Percentiles rank a stretch among this genome's conserved stretches.
Evolutionary conservation across 495 filamentous ascomycete species (phyloP).

Genomic region (Melanomma pulvis-pyrius): DNA sequence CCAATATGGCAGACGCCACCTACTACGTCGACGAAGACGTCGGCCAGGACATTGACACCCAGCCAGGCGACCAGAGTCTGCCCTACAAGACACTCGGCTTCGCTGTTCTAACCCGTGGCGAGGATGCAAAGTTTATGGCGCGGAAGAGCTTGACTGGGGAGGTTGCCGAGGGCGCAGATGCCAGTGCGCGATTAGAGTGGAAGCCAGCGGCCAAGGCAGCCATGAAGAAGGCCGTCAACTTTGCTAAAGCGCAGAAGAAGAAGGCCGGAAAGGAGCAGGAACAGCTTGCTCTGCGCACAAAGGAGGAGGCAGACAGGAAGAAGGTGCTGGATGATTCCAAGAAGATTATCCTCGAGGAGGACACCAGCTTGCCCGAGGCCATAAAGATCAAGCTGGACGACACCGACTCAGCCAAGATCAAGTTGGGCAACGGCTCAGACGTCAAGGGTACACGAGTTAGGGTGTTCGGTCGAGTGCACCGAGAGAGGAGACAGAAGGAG

Average conservation of each 20-base stretch:
- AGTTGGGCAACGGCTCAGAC: constrained; percentile 44
- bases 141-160: constrained; percentile 70
- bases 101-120: constrained; percentile 72
- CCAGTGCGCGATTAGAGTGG: constrained; percentile 63
- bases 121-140: constrained; percentile 64
- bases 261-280: constrained; percentile 53
- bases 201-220: constrained; percentile 82
- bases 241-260: constrained; percentile 58
- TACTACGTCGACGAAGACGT: constrained; percentile 79
- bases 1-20: constrained; percentile 34
- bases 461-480: constrained; percentile 84
- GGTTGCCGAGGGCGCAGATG: constrained; percentile 62
- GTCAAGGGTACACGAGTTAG: constrained; percentile 75
- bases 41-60: constrained; percentile 69
- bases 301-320: constrained; percentile 69
- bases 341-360: constrained; percentile 81
- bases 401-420: constrained; percentile 46
- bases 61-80: constrained; percentile 67
- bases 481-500: constrained; percentile 81
- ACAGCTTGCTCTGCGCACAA: constrained; percentile 67
- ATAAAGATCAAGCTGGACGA: constrained; percentile 72
- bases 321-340: constrained; percentile 80
- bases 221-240: constrained; percentile 77
- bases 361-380: constrained; percentile 75
- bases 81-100: constrained; percentile 81